Conservation (phyloP, 192 early-diverging fungal genomes). For the Mortierella antarctica region DNA sequence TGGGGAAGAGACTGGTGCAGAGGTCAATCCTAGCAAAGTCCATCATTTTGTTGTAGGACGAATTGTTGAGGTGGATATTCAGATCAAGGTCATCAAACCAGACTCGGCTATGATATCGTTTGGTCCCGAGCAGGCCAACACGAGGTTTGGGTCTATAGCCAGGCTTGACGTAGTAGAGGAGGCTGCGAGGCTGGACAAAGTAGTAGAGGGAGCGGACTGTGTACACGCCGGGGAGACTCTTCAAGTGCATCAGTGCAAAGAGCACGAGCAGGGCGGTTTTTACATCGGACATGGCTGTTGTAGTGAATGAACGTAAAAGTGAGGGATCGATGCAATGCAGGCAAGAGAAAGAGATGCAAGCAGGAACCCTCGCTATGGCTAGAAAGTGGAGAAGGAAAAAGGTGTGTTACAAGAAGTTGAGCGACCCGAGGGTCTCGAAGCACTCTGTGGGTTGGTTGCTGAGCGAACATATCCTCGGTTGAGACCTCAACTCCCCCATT, state of each 20-base stretch:
- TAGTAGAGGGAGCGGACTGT: constrained; percentile 54
- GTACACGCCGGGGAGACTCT: constrained; percentile 57
- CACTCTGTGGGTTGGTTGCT: too few relatives aligned
- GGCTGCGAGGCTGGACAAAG: constrained; percentile 28
- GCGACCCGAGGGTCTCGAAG: too few relatives aligned
- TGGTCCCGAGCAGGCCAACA: constrained; percentile 50
- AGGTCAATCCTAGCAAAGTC: constrained; percentile 60
- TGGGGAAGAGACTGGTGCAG: constrained; percentile 39
- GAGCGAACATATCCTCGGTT: too few relatives aligned
- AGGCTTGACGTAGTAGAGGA: background rate
- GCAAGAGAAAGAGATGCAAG: too few relatives aligned
- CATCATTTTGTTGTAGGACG: constrained; percentile 64
- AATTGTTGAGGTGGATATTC: constrained; percentile 62
- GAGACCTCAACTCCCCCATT: too few relatives aligned
- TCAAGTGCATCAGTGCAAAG: constrained; percentile 41
- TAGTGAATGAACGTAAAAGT: background rate
- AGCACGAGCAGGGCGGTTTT: constrained; percentile 36
- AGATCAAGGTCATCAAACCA: constrained; percentile 64
- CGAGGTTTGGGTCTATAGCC: constrained; percentile 11
- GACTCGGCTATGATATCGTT: constrained; percentile 54
- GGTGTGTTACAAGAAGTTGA: too few relatives aligned
- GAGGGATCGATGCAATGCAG: background rate
- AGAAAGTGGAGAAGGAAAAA: too few relatives aligned
- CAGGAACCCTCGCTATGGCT: too few relatives aligned
- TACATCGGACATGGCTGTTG: constrained; percentile 20